Conservation (phyloP, 257 asterid species). For the Solanum medicagineum region DNA sequence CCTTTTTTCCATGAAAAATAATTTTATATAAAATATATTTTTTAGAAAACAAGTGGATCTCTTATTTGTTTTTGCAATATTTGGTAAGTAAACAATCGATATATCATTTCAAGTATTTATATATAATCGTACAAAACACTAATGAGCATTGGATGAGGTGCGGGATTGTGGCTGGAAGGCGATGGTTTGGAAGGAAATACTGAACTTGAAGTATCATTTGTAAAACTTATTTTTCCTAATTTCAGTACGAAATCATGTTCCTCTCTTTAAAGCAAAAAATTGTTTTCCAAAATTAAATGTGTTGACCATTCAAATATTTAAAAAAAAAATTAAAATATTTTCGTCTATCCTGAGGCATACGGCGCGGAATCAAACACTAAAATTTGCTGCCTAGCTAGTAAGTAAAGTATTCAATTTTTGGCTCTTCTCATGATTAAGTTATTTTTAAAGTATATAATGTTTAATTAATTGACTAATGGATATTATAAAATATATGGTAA, state of each 20-base stretch:
- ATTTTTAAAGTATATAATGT: not conserved
- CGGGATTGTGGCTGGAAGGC: not conserved
- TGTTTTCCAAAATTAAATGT: too few species aligned
- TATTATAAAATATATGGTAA: not conserved
- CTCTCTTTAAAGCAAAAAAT: not conserved
- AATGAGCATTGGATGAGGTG: too few species aligned
- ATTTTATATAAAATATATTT: too few species aligned
- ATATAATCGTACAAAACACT: too few species aligned
- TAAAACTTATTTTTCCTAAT: too few species aligned
- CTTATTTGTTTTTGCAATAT: too few species aligned
- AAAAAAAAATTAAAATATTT: not conserved
- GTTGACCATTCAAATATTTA: not conserved
- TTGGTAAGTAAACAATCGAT: too few species aligned
- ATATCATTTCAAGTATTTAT: too few species aligned
- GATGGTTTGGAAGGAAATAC: not conserved
- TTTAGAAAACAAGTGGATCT: too few species aligned
- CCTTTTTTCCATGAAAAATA: too few species aligned
- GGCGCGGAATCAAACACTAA: not conserved
- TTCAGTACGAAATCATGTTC: too few species aligned
- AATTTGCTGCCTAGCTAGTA: not conserved
- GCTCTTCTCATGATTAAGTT: not conserved
- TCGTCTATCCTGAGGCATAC: not conserved
- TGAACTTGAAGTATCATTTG: too few species aligned
- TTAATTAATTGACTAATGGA: not conserved
- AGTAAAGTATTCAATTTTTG: not conserved